Conservation (phyloP, 75 land plant genomes). For the Cunninghamia lanceolata region DNA sequence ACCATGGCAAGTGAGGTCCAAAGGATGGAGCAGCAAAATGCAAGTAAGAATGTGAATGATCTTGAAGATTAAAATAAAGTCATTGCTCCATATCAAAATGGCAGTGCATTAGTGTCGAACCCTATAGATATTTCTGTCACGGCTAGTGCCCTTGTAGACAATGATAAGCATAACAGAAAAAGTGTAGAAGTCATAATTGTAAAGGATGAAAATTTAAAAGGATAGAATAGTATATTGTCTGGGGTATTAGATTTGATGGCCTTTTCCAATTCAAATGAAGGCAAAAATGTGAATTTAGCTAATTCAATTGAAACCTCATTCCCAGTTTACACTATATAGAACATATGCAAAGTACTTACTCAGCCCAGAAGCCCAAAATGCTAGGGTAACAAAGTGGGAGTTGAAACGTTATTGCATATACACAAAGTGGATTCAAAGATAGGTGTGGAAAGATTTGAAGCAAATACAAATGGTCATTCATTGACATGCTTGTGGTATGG, state of each 20-base stretch:
- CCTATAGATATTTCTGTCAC: background rate
- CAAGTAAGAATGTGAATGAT: too few relatives aligned
- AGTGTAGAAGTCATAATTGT: background rate
- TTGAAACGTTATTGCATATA: too few relatives aligned
- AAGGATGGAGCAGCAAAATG: slow-evolving; percentile 28
- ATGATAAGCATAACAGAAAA: too few relatives aligned
- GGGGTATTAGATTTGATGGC: background rate
- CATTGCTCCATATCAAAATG: background rate
- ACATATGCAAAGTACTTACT: too few relatives aligned
- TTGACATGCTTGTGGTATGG: too few relatives aligned
- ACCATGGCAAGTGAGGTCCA: slow-evolving; percentile 58
- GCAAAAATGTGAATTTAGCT: background rate
- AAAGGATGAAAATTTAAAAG: background rate
- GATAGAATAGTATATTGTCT: background rate
- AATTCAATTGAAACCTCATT: background rate
- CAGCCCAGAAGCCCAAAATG: too few relatives aligned
- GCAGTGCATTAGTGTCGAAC: background rate
- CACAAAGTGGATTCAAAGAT: too few relatives aligned
- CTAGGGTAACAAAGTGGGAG: too few relatives aligned
- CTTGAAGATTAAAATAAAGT: background rate
- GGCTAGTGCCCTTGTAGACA: background rate
- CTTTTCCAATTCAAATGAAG: background rate
- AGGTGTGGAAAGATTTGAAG: too few relatives aligned
- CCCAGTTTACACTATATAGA: too few relatives aligned
- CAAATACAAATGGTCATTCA: too few relatives aligned